Conservation (phyloP, 139 green algal genomes). For the Picochlorum sp. region DNA sequence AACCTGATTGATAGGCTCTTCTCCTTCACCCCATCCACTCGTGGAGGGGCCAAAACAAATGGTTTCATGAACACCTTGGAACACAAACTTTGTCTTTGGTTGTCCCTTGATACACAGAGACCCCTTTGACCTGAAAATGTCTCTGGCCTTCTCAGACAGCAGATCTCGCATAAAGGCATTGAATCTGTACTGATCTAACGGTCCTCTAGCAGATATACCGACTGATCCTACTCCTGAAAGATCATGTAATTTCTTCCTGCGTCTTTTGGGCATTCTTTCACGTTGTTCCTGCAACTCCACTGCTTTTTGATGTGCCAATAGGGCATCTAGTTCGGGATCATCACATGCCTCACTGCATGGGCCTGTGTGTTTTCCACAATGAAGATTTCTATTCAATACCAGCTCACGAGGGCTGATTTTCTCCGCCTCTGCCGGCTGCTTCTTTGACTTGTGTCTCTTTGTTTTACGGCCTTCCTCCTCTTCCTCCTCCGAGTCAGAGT, state of each 20-base stretch:
- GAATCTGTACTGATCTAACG: slow-evolving; percentile 71
- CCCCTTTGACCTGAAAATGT: slow-evolving; percentile 82
- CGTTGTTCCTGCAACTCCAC: slow-evolving; percentile 1
- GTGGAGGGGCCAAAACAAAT: slow-evolving; percentile 64
- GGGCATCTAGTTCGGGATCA: slow-evolving; percentile 10
- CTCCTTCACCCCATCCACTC: slow-evolving; percentile 46
- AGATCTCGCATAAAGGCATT: slow-evolving; percentile 82
- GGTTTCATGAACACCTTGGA: slow-evolving; percentile 80
- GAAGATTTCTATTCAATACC: background rate
- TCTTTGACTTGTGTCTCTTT: background rate
- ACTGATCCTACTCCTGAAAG: slow-evolving; percentile 53
- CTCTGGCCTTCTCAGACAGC: slow-evolving; percentile 62
- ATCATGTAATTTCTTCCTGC: slow-evolving; percentile 62
- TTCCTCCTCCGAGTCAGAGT: slow-evolving; percentile 49
- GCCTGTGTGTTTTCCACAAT: slow-evolving; percentile 2
- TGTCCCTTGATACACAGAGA: slow-evolving; percentile 62
- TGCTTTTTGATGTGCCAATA: slow-evolving; percentile 7
- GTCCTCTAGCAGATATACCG: slow-evolving; percentile 56
- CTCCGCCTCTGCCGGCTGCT: background rate
- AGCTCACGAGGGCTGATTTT: too few species aligned
- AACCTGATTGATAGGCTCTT: slow-evolving; percentile 62
- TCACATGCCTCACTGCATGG: slow-evolving; percentile 1
- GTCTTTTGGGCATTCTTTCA: slow-evolving; percentile 42
- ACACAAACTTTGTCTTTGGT: slow-evolving; percentile 68
- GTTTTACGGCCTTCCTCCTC: background rate